Evolutionary conservation across 805 yeast genomes (phyloP).

Genomic region (Teunomyces kruisii): DNA sequence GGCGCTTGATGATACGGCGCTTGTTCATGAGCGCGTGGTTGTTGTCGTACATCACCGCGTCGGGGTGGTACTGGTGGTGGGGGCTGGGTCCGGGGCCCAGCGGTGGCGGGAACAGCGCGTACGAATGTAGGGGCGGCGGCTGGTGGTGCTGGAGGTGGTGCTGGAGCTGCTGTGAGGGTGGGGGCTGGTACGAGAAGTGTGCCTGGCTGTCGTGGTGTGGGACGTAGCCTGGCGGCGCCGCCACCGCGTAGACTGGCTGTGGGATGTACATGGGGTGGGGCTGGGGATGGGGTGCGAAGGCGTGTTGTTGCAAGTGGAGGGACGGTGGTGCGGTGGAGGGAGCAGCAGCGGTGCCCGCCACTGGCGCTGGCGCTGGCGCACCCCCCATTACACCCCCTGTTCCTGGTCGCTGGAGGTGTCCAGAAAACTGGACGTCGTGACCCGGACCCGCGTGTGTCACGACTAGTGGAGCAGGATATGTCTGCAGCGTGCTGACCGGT

Average conservation of each 20-base stretch:
- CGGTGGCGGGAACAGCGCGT: constrained; percentile 1
- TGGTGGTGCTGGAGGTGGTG: neutral
- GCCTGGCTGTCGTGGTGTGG: neutral
- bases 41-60: constrained; percentile 16
- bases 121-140: neutral
- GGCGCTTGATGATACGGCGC: constrained; percentile 49
- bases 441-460: too few relatives aligned
- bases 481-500: neutral
- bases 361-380: too few relatives aligned
- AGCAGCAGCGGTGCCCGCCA: neutral
- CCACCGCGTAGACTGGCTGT: neutral
- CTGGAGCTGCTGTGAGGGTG: neutral
- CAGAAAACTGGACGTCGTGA: too few relatives aligned
- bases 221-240: neutral
- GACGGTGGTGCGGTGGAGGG: neutral
- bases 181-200: constrained; percentile 1
- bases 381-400: too few relatives aligned
- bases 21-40: constrained; percentile 34
- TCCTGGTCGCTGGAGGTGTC: too few relatives aligned
- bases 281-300: constrained; percentile 4
- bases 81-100: neutral
- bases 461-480: constrained; percentile 5
- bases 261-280: neutral
- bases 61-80: neutral
- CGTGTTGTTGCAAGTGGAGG: neutral